Evolutionary conservation across 768 basidiomycete species (phyloP).

Genomic region (Lentinula boryana): DNA sequence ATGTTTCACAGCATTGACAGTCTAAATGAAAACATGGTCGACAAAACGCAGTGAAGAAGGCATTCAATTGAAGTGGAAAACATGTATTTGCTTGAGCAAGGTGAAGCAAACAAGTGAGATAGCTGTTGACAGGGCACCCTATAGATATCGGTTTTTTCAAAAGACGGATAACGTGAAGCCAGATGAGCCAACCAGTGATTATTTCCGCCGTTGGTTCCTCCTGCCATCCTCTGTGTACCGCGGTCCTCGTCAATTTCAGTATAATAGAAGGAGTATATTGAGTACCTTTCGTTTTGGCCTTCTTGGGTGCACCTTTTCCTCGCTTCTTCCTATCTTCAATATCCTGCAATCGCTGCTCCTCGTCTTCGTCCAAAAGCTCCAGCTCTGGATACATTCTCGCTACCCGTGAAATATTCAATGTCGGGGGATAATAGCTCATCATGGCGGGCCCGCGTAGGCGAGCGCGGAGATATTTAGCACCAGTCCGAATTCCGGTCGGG

Average conservation of each 20-base stretch:
- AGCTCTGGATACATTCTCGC: conserved; percentile 48
- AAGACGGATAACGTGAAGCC: background rate
- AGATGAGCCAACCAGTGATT: background rate
- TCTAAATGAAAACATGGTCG: no score
- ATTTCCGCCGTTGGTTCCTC: conserved; percentile 1
- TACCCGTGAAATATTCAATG: conserved; percentile 49
- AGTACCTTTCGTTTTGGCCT: conserved; percentile 44
- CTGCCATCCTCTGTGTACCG: conserved; percentile 4
- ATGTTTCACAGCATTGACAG: no score
- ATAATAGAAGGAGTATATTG: background rate
- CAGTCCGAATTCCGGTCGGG: conserved; percentile 73
- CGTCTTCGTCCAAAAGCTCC: conserved; percentile 58
- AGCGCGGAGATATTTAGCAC: conserved; percentile 85
- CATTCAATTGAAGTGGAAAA: no score
- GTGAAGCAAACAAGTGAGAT: no score
- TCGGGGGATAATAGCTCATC: conserved; percentile 73
- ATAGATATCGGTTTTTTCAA: background rate
- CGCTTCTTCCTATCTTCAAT: conserved; percentile 62
- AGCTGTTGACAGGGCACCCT: background rate
- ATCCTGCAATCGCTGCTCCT: conserved; percentile 64
- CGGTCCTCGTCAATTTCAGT: background rate
- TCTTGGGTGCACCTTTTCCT: conserved; percentile 82
- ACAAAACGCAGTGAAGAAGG: no score
- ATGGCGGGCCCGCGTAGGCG: conserved; percentile 83
- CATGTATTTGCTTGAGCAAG: no score